Percentiles rank a stretch among this genome's conserved stretches.
Conservation (phyloP, 2,329 filamentous ascomycete genomes). For the Alternaria hordeiaustralica region DNA sequence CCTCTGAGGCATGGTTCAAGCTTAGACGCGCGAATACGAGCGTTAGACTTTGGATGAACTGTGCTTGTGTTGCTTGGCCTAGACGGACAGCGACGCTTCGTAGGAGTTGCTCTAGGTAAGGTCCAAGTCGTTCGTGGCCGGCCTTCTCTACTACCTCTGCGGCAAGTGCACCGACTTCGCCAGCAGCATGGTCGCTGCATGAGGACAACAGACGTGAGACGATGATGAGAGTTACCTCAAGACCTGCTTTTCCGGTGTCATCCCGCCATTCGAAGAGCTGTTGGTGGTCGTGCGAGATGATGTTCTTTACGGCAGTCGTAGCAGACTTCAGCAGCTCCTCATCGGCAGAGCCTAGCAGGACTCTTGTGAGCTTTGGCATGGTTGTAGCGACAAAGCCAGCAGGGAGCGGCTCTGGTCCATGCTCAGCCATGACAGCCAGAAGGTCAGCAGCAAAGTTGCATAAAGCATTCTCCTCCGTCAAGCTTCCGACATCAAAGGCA, state of each 20-base stretch:
- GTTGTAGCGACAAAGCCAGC: constrained; percentile 82
- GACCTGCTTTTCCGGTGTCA: constrained; percentile 75
- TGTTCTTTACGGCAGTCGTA: constrained; percentile 85
- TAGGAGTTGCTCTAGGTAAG: constrained; percentile 86
- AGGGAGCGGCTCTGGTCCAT: constrained; percentile 84
- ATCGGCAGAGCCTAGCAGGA: constrained; percentile 84
- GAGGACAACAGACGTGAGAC: constrained; percentile 89
- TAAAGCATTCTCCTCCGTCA: constrained; percentile 84
- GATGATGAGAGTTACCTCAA: constrained; percentile 88
- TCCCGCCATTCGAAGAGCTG: constrained; percentile 90
- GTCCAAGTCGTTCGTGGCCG: constrained; percentile 86
- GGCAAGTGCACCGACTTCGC: constrained; percentile 93
- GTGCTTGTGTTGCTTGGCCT: constrained; percentile 79
- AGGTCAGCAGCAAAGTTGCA: constrained; percentile 88
- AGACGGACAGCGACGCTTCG: constrained; percentile 87
- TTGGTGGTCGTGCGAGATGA: constrained; percentile 86
- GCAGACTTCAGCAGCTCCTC: constrained; percentile 87
- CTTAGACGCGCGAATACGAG: constrained; percentile 93
- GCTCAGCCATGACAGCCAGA: constrained; percentile 78
- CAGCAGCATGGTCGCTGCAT: constrained; percentile 84
- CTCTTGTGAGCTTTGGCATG: constrained; percentile 83
- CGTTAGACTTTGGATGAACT: constrained; percentile 94
- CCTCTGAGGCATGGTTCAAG: constrained; percentile 82
- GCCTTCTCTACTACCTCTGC: constrained; percentile 96
- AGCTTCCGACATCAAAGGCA: constrained; percentile 84